Evolutionary conservation across 2,329 filamentous ascomycete genomes (phyloP), one percentile per base, ranked within the genome.

Genomic region (Diaporthe humulicola): DNA sequence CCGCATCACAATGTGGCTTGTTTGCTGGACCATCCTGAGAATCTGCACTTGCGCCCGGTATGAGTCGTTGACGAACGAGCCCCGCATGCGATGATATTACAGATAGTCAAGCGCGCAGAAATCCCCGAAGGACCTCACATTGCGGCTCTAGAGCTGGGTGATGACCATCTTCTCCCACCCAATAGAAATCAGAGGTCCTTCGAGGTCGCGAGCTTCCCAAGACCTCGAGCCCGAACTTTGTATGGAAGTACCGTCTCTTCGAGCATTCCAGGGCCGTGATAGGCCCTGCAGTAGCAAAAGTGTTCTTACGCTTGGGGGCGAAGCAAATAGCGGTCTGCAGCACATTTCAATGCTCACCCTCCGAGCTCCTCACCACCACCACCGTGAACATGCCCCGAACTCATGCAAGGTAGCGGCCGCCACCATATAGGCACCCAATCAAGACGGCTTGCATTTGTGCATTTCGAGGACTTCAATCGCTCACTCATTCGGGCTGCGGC

Each of bases 321-420:
- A 48, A 64, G 60, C 60, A 64, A 64, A 64, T 28, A 64, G 60
- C 60, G 60, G 60, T 64, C 60, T 64, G 60, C 60, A 64, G 10
- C 28, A 48, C 17, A 45, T 9, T 48, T 64, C 40, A 48, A 64
- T 48, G 40, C 60, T 64, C 40, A 48, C 60, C 38, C 38, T 28
- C 40, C 7, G 22, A 33, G 40, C 40, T 33, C 25, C 60, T 64
- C 60, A 48, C 60, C 40, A 64, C 60, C 40, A 64, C 60, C 60
- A 48, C 40, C 25, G 40, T 25, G 60, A 45, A 42, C 58, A 28
- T 45, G 19, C 12, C 58, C 38, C 36, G 5, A 40, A 42, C 38
- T 10, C 58, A 61, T 61, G 58, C 58, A 42, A 38, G 40, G 58
- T 25, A 64, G 60, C 60, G 60, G 60, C 60, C 60, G 60, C 60